A percentile compares a stretch with the other conserved stretches of the same genome.
These are phyloP conservation scores for Penicillium pulvis DNA, from an alignment of 495 filamentous ascomycete genomes.

Conservation along the genomic window DNA sequence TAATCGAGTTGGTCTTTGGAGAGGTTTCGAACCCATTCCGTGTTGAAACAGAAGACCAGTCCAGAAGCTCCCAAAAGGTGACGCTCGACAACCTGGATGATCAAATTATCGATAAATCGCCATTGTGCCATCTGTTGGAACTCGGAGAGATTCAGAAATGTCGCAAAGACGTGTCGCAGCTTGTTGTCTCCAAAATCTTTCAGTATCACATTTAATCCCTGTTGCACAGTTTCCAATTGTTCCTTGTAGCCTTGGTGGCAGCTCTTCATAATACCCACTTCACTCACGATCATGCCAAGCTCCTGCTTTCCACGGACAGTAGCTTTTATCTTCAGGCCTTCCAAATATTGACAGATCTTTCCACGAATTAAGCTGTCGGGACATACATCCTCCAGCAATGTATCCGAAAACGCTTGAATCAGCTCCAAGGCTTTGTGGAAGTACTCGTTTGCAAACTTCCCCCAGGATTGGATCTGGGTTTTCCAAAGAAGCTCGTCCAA, in stretches of 20 bases:
- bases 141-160: too few relatives aligned
- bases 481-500: too few relatives aligned
- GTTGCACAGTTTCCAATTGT: too few relatives aligned
- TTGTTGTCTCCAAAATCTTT: too few relatives aligned
- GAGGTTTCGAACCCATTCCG: background rate
- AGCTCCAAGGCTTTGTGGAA: too few relatives aligned
- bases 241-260: too few relatives aligned
- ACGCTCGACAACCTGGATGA: background rate
- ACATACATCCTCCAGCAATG: background rate
- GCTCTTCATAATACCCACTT: background rate
- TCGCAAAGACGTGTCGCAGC: too few relatives aligned
- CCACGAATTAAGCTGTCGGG: background rate
- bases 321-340: background rate
- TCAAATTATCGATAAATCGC: background rate
- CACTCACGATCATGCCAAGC: background rate
- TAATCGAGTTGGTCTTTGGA: background rate
- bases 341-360: background rate
- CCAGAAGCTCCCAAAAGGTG: background rate
- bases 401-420: background rate
- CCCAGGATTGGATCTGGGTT: too few relatives aligned
- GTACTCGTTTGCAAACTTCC: too few relatives aligned
- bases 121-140: background rate
- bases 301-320: background rate
- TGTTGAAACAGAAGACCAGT: background rate
- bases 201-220: too few relatives aligned